These are phyloP conservation scores for Excoecaria cochinchinensis DNA, from an alignment of 345 rosid genomes.

Conservation along the genomic window DNA sequence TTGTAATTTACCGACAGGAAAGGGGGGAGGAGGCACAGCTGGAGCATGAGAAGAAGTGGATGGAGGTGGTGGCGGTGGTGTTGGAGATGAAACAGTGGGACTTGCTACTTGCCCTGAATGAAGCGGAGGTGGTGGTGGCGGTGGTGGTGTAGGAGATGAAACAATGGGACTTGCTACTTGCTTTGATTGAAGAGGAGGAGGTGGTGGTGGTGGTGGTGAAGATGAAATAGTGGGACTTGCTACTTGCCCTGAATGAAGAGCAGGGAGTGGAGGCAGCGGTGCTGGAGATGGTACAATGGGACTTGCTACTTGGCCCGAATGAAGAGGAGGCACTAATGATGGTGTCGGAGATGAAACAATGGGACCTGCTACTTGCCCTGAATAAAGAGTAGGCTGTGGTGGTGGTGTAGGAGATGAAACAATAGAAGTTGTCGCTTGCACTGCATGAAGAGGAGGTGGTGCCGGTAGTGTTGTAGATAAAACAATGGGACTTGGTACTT, in stretches of 20 bases:
- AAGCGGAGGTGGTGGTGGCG: conserved; percentile 8
- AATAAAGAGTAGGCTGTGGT: background rate
- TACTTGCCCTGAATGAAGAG: too few relatives aligned
- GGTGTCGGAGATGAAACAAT: too few relatives aligned
- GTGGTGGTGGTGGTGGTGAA: conserved; percentile 16
- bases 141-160: conserved; percentile 12
- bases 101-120: conserved; percentile 16
- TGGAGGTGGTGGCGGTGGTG: conserved; percentile 35
- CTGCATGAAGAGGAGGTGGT: conserved; percentile 7
- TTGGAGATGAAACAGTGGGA: conserved; percentile 33
- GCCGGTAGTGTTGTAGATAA: conserved; percentile 16
- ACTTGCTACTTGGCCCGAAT: too few relatives aligned
- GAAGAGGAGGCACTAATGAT: too few relatives aligned
- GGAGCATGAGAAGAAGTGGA: conserved; percentile 33
- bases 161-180: background rate
- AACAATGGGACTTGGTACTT: background rate
- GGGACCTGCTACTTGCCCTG: too few relatives aligned
- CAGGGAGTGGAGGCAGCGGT: too few relatives aligned
- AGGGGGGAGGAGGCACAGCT: conserved; percentile 45
- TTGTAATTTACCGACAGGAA: conserved; percentile 27
- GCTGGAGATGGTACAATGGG: too few relatives aligned
- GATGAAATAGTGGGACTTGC: background rate
- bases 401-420: conserved; percentile 13
- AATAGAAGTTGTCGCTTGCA: background rate
- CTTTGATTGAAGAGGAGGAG: conserved; percentile 1